A percentile compares a stretch with the other conserved stretches of the same genome.
Evolutionary conservation across 2,329 filamentous ascomycete species (phyloP).

Genomic region (Ophiognomonia clavigignenti-juglandacearum): DNA sequence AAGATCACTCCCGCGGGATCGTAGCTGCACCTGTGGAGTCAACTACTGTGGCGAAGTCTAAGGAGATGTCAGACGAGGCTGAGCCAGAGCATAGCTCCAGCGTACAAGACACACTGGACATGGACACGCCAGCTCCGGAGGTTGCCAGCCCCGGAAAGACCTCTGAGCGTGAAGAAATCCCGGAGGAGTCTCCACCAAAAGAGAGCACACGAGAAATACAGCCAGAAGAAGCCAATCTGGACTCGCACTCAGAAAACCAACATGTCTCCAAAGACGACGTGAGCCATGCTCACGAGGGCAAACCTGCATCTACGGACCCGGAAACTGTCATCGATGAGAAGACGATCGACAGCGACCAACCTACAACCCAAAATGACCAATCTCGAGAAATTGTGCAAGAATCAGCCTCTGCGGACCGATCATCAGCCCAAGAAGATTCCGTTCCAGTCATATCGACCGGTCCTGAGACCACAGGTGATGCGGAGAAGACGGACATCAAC

Average conservation of each 20-base stretch:
- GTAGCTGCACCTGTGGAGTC: not conserved
- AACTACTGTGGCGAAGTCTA: not conserved
- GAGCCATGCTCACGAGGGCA: not conserved
- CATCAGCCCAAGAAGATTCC: not conserved
- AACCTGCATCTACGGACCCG: not conserved
- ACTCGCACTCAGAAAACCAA: not conserved
- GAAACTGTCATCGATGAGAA: not conserved
- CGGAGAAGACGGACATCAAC: not conserved
- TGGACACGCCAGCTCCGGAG: not conserved
- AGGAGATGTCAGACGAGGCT: not conserved
- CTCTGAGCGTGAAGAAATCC: not conserved
- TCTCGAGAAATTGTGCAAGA: too few relatives aligned
- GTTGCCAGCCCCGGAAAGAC: not conserved
- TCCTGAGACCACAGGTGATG: too few relatives aligned
- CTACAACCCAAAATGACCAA: too few relatives aligned
- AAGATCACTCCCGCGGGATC: not conserved
- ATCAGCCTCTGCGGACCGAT: not conserved
- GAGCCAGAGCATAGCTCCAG: not conserved
- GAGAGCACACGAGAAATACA: not conserved
- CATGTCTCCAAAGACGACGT: not conserved
- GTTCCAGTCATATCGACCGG: too few relatives aligned
- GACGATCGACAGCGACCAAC: not conserved
- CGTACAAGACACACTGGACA: not conserved
- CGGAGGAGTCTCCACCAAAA: not conserved
- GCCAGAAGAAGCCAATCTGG: not conserved